These are phyloP conservation scores for Saccharomyces jurei DNA, from an alignment of 805 yeast genomes.

Conservation along the genomic window DNA sequence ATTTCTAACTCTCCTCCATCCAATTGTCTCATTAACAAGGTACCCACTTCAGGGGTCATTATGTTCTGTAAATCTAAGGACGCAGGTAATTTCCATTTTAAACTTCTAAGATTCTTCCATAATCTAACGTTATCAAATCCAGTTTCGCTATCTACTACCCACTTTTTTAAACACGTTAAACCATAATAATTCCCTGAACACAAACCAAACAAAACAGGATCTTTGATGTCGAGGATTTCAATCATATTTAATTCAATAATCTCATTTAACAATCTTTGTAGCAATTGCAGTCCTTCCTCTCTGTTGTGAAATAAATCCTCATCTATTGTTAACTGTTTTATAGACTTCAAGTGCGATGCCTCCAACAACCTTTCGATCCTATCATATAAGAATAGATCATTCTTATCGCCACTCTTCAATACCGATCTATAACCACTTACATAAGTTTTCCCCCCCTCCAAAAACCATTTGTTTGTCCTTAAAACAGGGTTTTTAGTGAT, in stretches of 20 bases:
- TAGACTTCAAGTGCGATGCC: constrained; percentile 27
- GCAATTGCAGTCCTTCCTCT: constrained; percentile 11
- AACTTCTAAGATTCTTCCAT: constrained; percentile 7
- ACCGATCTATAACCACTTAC: constrained; percentile 33
- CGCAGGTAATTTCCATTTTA: constrained; percentile 8
- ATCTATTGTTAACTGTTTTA: constrained; percentile 32
- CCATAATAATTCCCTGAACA: constrained; percentile 7
- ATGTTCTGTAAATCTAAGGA: not conserved
- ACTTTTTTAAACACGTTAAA: constrained; percentile 7
- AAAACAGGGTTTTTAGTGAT: constrained; percentile 32
- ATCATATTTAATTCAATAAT: constrained; percentile 20
- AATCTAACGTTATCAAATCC: constrained; percentile 6
- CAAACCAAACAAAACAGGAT: constrained; percentile 10
- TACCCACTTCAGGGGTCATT: not conserved
- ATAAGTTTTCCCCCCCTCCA: constrained; percentile 33
- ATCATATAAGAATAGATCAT: constrained; percentile 31
- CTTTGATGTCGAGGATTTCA: constrained; percentile 15
- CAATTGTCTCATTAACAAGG: constrained; percentile 7
- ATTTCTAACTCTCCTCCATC: constrained; percentile 21
- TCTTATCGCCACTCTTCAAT: constrained; percentile 30
- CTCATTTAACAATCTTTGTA: constrained; percentile 13
- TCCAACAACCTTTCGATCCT: constrained; percentile 37
- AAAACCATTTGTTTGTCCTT: constrained; percentile 22
- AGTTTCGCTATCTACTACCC: constrained; percentile 8
- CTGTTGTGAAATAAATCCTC: constrained; percentile 25